Conservation (phyloP, 441 rosid genomes). For the Gossypium davidsonii region DNA sequence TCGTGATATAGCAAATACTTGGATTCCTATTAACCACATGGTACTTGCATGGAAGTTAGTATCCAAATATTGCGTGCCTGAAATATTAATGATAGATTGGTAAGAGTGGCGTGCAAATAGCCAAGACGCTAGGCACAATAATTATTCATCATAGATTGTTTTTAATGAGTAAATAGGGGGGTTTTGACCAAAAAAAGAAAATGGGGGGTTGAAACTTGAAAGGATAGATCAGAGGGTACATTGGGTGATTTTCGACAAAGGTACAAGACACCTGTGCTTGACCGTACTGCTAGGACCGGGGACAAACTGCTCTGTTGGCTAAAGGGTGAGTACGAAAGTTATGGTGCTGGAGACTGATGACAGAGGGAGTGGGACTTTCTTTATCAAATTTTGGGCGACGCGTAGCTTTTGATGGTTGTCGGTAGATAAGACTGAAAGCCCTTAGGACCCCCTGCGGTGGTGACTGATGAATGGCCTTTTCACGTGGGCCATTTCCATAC, state of each 20-base stretch:
- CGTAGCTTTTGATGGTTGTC: slow-evolving; percentile 5
- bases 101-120: neutral
- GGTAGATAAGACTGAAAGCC: neutral
- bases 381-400: neutral
- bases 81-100: neutral
- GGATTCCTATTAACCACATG: neutral
- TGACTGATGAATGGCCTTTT: neutral
- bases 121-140: slow-evolving; percentile 4
- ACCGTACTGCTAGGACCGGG: slow-evolving; percentile 12
- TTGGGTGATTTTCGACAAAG: neutral
- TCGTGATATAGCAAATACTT: neutral
- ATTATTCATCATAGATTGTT: neutral
- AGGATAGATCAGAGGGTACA: no score
- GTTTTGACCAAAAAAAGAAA: no score
- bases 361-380: neutral
- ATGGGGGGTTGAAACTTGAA: neutral
- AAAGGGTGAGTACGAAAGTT: slow-evolving; percentile 2
- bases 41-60: neutral
- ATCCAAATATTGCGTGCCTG: neutral
- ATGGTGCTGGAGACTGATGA: slow-evolving; percentile 23
- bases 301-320: slow-evolving; percentile 16
- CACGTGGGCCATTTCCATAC: neutral
- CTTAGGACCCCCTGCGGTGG: neutral
- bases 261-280: slow-evolving; percentile 23
- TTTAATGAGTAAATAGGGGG: neutral